Base-by-base conservation (phyloP, 2,329 filamentous ascomycete species). In the Aaosphaeria arxii region DNA sequence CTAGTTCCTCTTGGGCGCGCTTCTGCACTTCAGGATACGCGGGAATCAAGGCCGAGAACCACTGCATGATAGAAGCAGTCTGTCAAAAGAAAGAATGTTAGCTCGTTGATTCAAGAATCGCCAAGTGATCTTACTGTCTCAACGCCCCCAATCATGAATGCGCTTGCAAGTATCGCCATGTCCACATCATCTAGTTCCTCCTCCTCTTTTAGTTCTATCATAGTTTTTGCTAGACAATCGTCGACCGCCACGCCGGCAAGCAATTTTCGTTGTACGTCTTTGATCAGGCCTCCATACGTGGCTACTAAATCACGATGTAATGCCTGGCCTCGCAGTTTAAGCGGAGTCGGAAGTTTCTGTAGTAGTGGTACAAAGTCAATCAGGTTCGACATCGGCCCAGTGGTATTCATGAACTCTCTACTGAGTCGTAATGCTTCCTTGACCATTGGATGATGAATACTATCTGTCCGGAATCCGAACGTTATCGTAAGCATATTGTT, bases 131-230 rank as follows among this genome's bases (percentile, higher is more conserved):
- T 24, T 24, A 50, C 50, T 2, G 52, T 54, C 39, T 55, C 52
- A 6, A 57, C 52, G 11, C 56, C 54, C 1, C 54, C 52, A 39
- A 58, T 53, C 54, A 58, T 55, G 43, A 58, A 58, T 5, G 50
- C 52, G 5, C 40, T 45, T 7, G 52, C 54, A 1, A 58, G 36
- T 13, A 57, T 56, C 1, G 54, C 40, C 52, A 53, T 56, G 38
- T 58, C 54, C 6, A 53, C 40, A 42, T 56, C 29, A 36, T 55
- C 54, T 2, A 58, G 40, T 6, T 50, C 17, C 28, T 56, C 55
- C n/a, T 45, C 29, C 2, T 47, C 40, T 24, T 43, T 40, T 11
- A 40, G 41, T 6, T 53, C 30, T 5, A 55, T 29, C 54, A 57
- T 55, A 2, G 52, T 53, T 38, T 55, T 55, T 1, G 48, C 50